phyloP scores from a whole-genome alignment of 208 protist genomes.

The Trypanosoma melophagium region DNA sequence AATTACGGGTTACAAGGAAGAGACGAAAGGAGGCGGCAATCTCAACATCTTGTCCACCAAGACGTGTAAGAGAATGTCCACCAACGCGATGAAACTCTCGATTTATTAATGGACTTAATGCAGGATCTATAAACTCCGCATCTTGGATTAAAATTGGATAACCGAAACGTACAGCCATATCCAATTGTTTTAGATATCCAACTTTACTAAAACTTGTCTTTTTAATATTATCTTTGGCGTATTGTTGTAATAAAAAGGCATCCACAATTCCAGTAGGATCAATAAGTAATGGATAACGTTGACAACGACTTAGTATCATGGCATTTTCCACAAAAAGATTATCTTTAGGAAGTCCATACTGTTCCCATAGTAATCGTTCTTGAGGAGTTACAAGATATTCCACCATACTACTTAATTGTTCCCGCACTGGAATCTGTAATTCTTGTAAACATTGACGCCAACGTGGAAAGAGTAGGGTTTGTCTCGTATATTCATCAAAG shows the following conservation, averaged over 20 bases:
- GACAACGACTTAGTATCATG: conserved; percentile 93
- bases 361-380: conserved; percentile 94
- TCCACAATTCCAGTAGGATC: conserved; percentile 97
- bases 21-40: conserved; percentile 96
- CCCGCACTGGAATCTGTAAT: conserved; percentile 66
- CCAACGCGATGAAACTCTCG: conserved; percentile 94
- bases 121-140: conserved; percentile 98
- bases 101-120: conserved; percentile 98
- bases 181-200: conserved; percentile 98
- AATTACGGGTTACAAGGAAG: conserved; percentile 96
- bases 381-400: conserved; percentile 94
- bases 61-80: conserved; percentile 92
- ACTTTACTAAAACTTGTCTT: conserved; percentile 96
- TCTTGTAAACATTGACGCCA: conserved; percentile 82
- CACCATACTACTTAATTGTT: conserved; percentile 69
- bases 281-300: conserved; percentile 98
- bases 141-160: conserved; percentile 99
- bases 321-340: conserved; percentile 98
- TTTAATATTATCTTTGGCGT: conserved; percentile 79
- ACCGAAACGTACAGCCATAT: conserved; percentile 98
- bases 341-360: conserved; percentile 94
- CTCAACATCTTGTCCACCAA: conserved; percentile 98
- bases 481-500: conserved; percentile 96
- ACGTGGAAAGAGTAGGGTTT: conserved; percentile 78
- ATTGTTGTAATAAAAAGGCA: conserved; percentile 91